These are phyloP conservation scores for Penicillium brevicompactum DNA, from an alignment of 2,329 filamentous ascomycete species.

Conservation along the genomic window DNA sequence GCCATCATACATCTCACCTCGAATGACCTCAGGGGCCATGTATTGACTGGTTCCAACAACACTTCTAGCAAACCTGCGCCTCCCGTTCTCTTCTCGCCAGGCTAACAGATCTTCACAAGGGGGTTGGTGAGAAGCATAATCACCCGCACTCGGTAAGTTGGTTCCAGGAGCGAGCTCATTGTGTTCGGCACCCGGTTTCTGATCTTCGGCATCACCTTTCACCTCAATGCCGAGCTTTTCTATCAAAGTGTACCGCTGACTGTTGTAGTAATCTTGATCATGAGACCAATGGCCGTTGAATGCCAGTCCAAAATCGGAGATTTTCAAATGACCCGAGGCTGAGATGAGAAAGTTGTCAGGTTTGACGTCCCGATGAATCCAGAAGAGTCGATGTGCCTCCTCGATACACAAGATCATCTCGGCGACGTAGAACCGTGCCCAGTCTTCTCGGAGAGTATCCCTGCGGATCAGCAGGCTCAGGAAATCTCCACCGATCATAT, in stretches of 20 bases:
- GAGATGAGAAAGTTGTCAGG: slow-evolving; percentile 96
- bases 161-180: slow-evolving; percentile 9
- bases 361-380: slow-evolving; percentile 95
- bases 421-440: slow-evolving; percentile 83
- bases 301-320: slow-evolving; percentile 92
- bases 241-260: slow-evolving; percentile 76
- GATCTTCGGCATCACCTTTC: slow-evolving; percentile 72
- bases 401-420: slow-evolving; percentile 97
- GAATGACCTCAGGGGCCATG: slow-evolving; percentile 94
- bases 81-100: slow-evolving; percentile 70
- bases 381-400: slow-evolving; percentile 82
- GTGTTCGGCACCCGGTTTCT: slow-evolving; percentile 52
- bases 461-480: slow-evolving; percentile 82
- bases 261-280: slow-evolving; percentile 82
- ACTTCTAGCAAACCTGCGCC: slow-evolving; percentile 74
- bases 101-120: slow-evolving; percentile 59
- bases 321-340: slow-evolving; percentile 85
- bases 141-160: slow-evolving; percentile 32
- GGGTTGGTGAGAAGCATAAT: slow-evolving; percentile 32
- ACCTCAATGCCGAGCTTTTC: slow-evolving; percentile 74
- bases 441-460: slow-evolving; percentile 75
- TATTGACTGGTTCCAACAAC: slow-evolving; percentile 96
- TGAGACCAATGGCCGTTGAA: slow-evolving; percentile 97
- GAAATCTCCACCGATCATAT: slow-evolving; percentile 96
- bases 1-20: slow-evolving; percentile 81